These are phyloP conservation scores for Firmiana major DNA, from an alignment of 345 rosid species.

Conservation along the genomic window DNA sequence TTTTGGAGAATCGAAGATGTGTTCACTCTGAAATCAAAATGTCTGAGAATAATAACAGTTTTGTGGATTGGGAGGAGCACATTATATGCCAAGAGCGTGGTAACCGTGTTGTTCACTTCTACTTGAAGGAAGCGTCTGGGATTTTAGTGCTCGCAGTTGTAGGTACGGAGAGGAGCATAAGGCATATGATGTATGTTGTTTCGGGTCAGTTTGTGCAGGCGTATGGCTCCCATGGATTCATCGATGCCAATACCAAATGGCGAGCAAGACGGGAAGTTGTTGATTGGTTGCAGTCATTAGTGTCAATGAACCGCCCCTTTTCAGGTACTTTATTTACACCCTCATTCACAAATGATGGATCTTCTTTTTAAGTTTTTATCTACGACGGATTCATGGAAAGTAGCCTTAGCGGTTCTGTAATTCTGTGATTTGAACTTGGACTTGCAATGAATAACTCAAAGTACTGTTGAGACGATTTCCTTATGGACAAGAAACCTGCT, in stretches of 20 bases:
- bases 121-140: conserved; percentile 36
- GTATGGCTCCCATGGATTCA: conserved; percentile 22
- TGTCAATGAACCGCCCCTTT: conserved; percentile 11
- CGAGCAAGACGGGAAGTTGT: conserved; percentile 53
- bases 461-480: background rate
- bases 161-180: conserved; percentile 49
- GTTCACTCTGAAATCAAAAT: conserved; percentile 16
- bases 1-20: no score
- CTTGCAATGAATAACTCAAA: background rate
- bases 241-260: conserved; percentile 34
- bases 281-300: conserved; percentile 39
- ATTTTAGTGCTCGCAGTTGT: conserved; percentile 36
- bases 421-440: background rate
- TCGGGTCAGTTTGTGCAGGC: conserved; percentile 28
- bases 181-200: conserved; percentile 51
- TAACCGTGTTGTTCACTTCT: conserved; percentile 40
- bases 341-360: background rate
- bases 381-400: background rate
- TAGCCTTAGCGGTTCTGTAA: background rate
- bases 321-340: conserved; percentile 12
- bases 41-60: conserved; percentile 23
- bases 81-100: conserved; percentile 41
- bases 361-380: background rate
- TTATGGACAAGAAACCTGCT: background rate
- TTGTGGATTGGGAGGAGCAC: conserved; percentile 49